These are phyloP conservation scores for Davidsoniella eucalypti DNA, from an alignment of 2,329 filamentous ascomycete genomes.

Conservation along the genomic window DNA sequence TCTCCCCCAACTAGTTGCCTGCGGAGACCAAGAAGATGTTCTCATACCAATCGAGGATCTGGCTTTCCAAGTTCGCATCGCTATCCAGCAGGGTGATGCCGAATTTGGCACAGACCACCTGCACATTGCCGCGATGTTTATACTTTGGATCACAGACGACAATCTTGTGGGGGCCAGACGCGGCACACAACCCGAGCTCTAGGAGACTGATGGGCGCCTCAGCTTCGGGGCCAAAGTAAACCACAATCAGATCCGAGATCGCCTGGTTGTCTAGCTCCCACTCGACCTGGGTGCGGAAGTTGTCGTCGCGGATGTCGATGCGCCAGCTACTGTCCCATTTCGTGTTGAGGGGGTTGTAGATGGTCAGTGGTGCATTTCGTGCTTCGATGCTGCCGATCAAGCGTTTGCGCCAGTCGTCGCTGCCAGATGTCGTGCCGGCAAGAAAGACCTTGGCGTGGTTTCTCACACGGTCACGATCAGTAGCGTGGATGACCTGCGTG, in stretches of 20 bases:
- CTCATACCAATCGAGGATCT: not conserved
- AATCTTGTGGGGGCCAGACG: constrained; percentile 27
- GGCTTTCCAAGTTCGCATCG: not conserved
- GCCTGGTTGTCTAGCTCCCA: constrained; percentile 47
- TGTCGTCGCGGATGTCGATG: constrained; percentile 29
- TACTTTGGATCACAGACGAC: constrained; percentile 37
- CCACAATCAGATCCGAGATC: constrained; percentile 33
- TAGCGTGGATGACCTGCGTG: constrained; percentile 20
- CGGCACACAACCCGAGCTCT: constrained; percentile 40
- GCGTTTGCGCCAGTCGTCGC: constrained; percentile 33
- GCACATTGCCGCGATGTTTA: constrained; percentile 43
- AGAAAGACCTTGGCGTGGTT: constrained; percentile 32
- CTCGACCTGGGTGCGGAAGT: constrained; percentile 36
- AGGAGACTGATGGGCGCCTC: constrained; percentile 41
- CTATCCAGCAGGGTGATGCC: constrained; percentile 27
- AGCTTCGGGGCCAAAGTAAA: constrained; percentile 38
- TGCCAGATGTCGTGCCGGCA: constrained; percentile 36
- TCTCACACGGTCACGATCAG: constrained; percentile 15
- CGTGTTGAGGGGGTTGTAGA: constrained; percentile 39
- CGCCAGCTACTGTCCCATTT: constrained; percentile 39
- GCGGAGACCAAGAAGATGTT: too few species aligned
- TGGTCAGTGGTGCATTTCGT: constrained; percentile 27
- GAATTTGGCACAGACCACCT: constrained; percentile 35
- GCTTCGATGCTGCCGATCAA: constrained; percentile 26
- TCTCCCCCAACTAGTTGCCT: too few species aligned